Evolutionary conservation across 176 grass and related monocot species (phyloP).

Genomic region (Aegilops speltoides): DNA sequence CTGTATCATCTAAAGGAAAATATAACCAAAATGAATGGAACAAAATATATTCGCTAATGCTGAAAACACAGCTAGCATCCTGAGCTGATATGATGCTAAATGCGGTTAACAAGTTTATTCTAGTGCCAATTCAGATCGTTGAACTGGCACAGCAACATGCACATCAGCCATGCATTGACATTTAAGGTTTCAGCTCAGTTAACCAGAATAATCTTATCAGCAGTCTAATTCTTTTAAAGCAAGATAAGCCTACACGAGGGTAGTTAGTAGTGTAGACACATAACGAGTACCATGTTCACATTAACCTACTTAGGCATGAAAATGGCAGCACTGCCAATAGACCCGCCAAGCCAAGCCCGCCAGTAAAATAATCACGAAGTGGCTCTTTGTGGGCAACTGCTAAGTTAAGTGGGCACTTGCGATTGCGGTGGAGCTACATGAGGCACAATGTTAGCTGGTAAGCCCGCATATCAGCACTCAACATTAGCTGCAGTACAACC

Average conservation of each 20-base stretch:
- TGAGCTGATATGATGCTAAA: constrained; percentile 10
- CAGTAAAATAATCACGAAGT: too few relatives aligned
- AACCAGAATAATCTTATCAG: neutral
- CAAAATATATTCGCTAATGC: neutral
- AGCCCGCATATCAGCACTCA: too few relatives aligned
- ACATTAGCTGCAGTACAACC: too few relatives aligned
- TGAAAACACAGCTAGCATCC: neutral
- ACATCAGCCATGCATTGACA: neutral
- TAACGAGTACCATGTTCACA: constrained; percentile 8
- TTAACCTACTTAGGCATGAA: neutral
- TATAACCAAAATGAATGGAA: neutral
- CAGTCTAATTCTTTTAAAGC: neutral
- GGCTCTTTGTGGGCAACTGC: too few relatives aligned
- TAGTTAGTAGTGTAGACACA: neutral
- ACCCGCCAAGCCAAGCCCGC: too few relatives aligned
- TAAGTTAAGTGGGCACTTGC: too few relatives aligned
- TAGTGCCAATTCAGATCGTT: constrained; percentile 18
- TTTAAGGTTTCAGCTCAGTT: constrained; percentile 7
- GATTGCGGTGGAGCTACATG: too few relatives aligned
- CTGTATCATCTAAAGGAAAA: constrained; percentile 19
- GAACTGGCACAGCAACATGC: neutral
- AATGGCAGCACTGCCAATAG: too few relatives aligned
- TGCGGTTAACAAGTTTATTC: constrained; percentile 6
- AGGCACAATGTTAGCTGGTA: too few relatives aligned
- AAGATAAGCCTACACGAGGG: neutral